Percentiles rank a stretch among this genome's conserved stretches.
These are phyloP conservation scores for Citrus australasica DNA, from an alignment of 345 rosid species.

Conservation along the genomic window DNA sequence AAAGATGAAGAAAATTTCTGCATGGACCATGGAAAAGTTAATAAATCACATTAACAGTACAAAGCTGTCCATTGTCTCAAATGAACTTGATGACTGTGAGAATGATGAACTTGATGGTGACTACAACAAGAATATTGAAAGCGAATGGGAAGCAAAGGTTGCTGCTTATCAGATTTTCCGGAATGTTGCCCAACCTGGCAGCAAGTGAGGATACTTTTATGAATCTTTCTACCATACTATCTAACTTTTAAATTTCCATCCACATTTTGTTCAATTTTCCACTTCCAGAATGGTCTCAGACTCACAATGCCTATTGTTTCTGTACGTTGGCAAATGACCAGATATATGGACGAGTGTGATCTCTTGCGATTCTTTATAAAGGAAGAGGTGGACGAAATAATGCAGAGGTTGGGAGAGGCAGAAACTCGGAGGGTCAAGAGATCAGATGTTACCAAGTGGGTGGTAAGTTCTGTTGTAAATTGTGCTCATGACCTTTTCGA, in stretches of 20 bases:
- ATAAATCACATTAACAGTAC: constrained; percentile 43
- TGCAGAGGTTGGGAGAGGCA: constrained; percentile 42
- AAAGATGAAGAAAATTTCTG: constrained; percentile 58
- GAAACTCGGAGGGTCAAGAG: constrained; percentile 57
- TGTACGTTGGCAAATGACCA: constrained; percentile 13
- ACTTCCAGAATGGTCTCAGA: neutral
- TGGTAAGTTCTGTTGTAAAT: constrained; percentile 32
- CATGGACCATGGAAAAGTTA: constrained; percentile 75
- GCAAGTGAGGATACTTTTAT: constrained; percentile 35
- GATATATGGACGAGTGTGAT: constrained; percentile 62
- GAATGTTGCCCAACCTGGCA: constrained; percentile 47
- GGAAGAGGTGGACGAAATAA: constrained; percentile 44
- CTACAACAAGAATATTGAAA: constrained; percentile 39
- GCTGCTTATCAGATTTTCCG: constrained; percentile 58
- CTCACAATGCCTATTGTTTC: neutral
- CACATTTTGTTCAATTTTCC: too few species aligned
- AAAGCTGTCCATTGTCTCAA: constrained; percentile 35
- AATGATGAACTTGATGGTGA: too few species aligned
- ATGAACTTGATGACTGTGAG: constrained; percentile 38
- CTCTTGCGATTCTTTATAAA: constrained; percentile 55
- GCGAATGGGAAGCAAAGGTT: constrained; percentile 62
- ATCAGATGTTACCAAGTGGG: constrained; percentile 53
- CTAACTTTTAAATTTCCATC: neutral
- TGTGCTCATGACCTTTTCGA: too few species aligned
- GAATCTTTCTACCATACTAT: too few species aligned